Percentiles rank a stretch among this genome's conserved stretches.
Conservation (phyloP, 805 yeast genomes). For the Kuraishia capsulata region DNA sequence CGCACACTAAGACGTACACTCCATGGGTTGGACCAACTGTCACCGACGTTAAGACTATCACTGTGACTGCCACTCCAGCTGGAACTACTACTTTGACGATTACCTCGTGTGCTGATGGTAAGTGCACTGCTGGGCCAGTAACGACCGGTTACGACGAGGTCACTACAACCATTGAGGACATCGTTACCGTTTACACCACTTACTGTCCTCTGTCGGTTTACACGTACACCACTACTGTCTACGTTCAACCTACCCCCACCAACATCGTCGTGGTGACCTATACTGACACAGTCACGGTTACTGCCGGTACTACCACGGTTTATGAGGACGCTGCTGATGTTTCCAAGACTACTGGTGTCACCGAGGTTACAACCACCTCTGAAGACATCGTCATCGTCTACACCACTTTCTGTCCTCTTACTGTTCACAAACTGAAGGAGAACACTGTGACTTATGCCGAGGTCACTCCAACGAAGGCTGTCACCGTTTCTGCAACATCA, state of each 20-base stretch:
- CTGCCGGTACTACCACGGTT: conserved; percentile 3
- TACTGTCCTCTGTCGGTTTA: background rate
- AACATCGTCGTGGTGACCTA: background rate
- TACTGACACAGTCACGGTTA: background rate
- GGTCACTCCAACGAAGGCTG: conserved; percentile 11
- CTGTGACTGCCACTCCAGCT: background rate
- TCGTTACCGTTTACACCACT: conserved; percentile 1
- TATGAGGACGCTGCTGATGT: conserved; percentile 6
- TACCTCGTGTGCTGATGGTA: conserved; percentile 1
- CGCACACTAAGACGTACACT: background rate
- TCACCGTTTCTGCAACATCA: conserved; percentile 12
- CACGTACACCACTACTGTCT: background rate
- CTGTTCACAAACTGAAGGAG: conserved; percentile 15
- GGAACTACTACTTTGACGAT: background rate
- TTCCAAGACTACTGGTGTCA: conserved; percentile 18
- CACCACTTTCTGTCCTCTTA: conserved; percentile 17
- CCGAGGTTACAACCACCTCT: conserved; percentile 14
- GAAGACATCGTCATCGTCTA: conserved; percentile 13
- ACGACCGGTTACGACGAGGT: background rate
- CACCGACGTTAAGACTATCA: conserved; percentile 1
- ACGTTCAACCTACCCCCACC: background rate
- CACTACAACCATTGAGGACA: background rate
- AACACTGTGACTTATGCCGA: conserved; percentile 23
- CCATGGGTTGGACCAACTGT: conserved; percentile 4
- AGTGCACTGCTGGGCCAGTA: background rate